Percentiles rank a stretch among this genome's conserved stretches.
These are phyloP conservation scores for Ogataea philodendri DNA, from an alignment of 805 yeast species.

Conservation along the genomic window DNA sequence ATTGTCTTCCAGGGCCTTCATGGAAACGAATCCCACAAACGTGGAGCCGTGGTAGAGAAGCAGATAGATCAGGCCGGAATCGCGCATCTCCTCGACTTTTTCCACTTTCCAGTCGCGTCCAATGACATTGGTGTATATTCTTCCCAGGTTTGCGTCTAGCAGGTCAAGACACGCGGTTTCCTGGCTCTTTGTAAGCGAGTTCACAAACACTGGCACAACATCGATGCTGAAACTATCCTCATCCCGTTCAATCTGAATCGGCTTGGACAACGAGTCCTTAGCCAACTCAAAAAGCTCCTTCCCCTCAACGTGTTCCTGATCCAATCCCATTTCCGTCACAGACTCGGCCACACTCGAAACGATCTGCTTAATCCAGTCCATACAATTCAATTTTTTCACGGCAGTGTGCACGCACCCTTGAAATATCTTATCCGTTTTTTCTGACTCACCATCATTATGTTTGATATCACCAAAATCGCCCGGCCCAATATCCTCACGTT, in stretches of 20 bases:
- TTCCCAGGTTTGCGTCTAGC: slow-evolving; percentile 30
- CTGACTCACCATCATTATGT: slow-evolving; percentile 37
- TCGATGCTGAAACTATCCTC: background rate
- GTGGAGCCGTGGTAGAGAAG: slow-evolving; percentile 26
- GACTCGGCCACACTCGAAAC: background rate
- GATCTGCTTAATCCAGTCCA: slow-evolving; percentile 1
- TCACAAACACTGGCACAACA: slow-evolving; percentile 3
- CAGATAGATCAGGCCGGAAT: slow-evolving; percentile 45
- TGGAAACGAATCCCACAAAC: slow-evolving; percentile 45
- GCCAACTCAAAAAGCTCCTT: background rate
- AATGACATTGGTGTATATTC: slow-evolving; percentile 23
- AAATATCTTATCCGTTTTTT: slow-evolving; percentile 1
- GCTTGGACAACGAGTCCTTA: background rate
- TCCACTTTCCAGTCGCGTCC: slow-evolving; percentile 43
- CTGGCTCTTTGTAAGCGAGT: slow-evolving; percentile 4
- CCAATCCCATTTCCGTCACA: background rate
- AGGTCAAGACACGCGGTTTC: slow-evolving; percentile 20
- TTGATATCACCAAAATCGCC: slow-evolving; percentile 56
- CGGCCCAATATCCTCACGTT: slow-evolving; percentile 82
- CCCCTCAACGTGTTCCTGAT: slow-evolving; percentile 3
- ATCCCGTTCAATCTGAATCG: background rate
- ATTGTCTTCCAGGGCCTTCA: slow-evolving; percentile 43
- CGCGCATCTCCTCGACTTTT: slow-evolving; percentile 46
- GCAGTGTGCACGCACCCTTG: too few relatives aligned
- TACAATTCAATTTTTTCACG: slow-evolving; percentile 3